A percentile compares a stretch with the other conserved stretches of the same genome.
Evolutionary conservation across 2,329 filamentous ascomycete genomes (phyloP).

Genomic region (Diaporthe amygdali): DNA sequence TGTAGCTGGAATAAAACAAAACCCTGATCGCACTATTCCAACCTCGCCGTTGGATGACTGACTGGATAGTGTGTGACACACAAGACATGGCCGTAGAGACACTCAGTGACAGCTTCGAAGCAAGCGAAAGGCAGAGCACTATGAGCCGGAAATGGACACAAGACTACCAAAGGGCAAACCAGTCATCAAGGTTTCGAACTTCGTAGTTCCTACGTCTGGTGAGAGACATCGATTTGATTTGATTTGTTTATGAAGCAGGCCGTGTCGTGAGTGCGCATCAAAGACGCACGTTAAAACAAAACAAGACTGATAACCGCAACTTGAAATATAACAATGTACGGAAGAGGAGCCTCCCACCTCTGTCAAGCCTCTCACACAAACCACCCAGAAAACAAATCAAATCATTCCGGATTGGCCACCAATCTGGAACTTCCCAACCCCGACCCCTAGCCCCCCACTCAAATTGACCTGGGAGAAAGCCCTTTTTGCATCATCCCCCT

Average conservation of each 20-base stretch:
- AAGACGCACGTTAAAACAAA: neutral
- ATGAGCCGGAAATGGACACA: too few species aligned
- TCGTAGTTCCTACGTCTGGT: too few species aligned
- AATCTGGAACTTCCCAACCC: neutral
- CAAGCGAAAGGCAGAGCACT: too few species aligned
- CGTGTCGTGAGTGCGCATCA: constrained; percentile 1
- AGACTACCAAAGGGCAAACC: too few species aligned
- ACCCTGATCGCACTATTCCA: too few species aligned
- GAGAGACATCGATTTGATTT: neutral
- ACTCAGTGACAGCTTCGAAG: too few species aligned
- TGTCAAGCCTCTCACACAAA: neutral
- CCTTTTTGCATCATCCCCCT: neutral
- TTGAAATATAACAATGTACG: neutral
- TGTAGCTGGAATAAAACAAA: too few species aligned
- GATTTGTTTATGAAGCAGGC: constrained; percentile 7
- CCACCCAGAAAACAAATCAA: neutral
- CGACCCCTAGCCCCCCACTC: neutral
- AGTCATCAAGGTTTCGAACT: too few species aligned
- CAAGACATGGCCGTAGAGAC: too few species aligned
- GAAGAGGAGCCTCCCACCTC: neutral
- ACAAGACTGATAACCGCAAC: neutral
- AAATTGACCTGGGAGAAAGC: neutral
- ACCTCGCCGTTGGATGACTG: too few species aligned
- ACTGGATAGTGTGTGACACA: too few species aligned
- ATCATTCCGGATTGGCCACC: neutral